Evolutionary conservation across 495 filamentous ascomycete genomes (phyloP).

Genomic region (Xylaria bambusicola): DNA sequence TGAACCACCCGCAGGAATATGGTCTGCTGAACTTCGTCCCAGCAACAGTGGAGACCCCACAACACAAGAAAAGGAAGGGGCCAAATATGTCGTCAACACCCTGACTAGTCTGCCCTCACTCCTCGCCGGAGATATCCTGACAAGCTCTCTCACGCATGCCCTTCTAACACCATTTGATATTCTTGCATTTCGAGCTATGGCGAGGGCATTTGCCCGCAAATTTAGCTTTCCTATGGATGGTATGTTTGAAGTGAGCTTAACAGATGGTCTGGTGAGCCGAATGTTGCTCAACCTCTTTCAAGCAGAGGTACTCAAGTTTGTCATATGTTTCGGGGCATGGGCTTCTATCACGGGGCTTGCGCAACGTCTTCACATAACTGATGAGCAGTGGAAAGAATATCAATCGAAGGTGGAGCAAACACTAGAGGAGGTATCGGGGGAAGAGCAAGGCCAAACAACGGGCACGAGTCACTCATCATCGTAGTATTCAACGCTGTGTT

Average conservation of each 20-base stretch:
- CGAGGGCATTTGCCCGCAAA: constrained; percentile 29
- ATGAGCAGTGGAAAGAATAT: constrained; percentile 41
- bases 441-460: background rate
- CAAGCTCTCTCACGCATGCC: constrained; percentile 31
- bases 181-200: constrained; percentile 29
- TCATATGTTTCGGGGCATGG: constrained; percentile 37
- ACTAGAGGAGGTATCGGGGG: background rate
- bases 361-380: constrained; percentile 31
- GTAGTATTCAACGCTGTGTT: background rate
- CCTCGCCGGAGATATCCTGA: constrained; percentile 41
- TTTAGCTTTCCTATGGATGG: constrained; percentile 25
- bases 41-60: constrained; percentile 35
- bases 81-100: constrained; percentile 39
- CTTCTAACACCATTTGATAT: constrained; percentile 38
- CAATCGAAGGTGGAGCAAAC: background rate
- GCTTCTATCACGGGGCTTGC: constrained; percentile 30
- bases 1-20: constrained; percentile 45
- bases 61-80: constrained; percentile 25
- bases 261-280: constrained; percentile 23
- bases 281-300: constrained; percentile 37
- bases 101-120: constrained; percentile 39
- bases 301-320: constrained; percentile 35
- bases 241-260: constrained; percentile 24
- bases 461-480: constrained; percentile 2
- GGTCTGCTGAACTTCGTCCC: constrained; percentile 59